Evolutionary conservation across 768 basidiomycete genomes (phyloP), one percentile per base, ranked within the genome.

Genomic region (Naematelia encephala): DNA sequence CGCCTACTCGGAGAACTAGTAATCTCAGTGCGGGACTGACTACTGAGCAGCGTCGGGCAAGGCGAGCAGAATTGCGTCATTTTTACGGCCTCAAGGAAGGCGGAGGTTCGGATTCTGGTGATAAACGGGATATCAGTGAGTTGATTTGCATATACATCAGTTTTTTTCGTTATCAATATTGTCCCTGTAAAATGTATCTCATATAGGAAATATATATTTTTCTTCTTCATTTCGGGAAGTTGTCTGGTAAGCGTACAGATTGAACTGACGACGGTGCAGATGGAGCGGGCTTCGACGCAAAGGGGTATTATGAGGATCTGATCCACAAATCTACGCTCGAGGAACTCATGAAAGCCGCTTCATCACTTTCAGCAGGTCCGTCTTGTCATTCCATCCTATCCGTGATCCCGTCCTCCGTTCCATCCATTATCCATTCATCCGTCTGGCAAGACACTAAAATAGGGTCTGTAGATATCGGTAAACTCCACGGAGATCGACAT

Each of bases 401-500:
- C n/a, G n/a, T n/a, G n/a, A n/a, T n/a, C n/a, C n/a, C n/a, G n/a
- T n/a, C n/a, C n/a, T n/a, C n/a, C n/a, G n/a, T n/a, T n/a, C n/a
- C n/a, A n/a, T n/a, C n/a, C n/a, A n/a, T n/a, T n/a, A n/a, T n/a
- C n/a, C n/a, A n/a, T n/a, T n/a, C n/a, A n/a, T 39, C 26, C 29
- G 3, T 23, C 5, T 8, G 16, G 16, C 16, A 28, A 3, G 11
- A 28, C 3, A 42, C 10, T 43, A 29, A 27, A 34, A 43, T 19
- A 27, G 30, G 39, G 27, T 4, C 27, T 25, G 26, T 34, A 75
- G 76, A 77, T 43, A 63, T 74, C 34, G 64, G 67, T 28, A 64
- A 73, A 47, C 54, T 77, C 51, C 67, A 74, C 51, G 63, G 67
- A 4, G 74, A 72, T 2, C 42, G 72, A 26, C 69, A 77, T 61